These are phyloP conservation scores for Platanthera zijinensis DNA, from an alignment of 106 monocot species.

Conservation along the genomic window DNA sequence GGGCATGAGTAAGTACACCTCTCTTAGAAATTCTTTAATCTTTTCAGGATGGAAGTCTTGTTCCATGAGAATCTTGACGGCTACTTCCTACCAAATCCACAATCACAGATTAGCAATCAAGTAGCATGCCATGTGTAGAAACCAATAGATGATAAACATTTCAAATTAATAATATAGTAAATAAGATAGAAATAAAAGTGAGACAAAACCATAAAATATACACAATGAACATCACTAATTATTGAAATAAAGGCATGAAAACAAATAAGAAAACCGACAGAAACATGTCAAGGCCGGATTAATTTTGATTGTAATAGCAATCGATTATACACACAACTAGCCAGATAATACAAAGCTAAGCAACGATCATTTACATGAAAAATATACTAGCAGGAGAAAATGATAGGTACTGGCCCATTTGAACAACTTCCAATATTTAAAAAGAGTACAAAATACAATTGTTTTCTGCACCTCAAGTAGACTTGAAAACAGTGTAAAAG, in stretches of 20 bases:
- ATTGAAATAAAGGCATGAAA: slow-evolving; percentile 1
- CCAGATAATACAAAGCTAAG: too few relatives aligned
- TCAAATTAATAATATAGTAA: background rate
- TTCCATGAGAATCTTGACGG: slow-evolving; percentile 96
- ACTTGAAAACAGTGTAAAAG: too few relatives aligned
- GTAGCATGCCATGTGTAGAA: background rate
- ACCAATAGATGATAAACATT: background rate
- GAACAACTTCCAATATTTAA: too few relatives aligned
- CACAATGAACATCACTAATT: too few relatives aligned
- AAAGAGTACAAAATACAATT: too few relatives aligned
- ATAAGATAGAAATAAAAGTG: background rate
- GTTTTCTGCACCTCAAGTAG: too few relatives aligned
- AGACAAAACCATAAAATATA: background rate
- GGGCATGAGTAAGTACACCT: slow-evolving; percentile 32
- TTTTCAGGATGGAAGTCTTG: slow-evolving; percentile 90
- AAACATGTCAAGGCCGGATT: background rate
- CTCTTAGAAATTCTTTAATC: slow-evolving; percentile 79
- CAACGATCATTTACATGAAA: too few relatives aligned
- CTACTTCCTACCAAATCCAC: slow-evolving; percentile 66
- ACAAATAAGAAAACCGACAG: background rate
- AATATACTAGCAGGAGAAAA: too few relatives aligned
- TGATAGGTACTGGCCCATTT: too few relatives aligned
- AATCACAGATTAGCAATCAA: background rate
- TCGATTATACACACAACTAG: too few relatives aligned
- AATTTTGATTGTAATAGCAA: too few relatives aligned